Percentiles rank a stretch among this genome's conserved stretches.
Evolutionary conservation across 306 rosid species (phyloP).

Genomic region (Pyrus bretschneideri): DNA sequence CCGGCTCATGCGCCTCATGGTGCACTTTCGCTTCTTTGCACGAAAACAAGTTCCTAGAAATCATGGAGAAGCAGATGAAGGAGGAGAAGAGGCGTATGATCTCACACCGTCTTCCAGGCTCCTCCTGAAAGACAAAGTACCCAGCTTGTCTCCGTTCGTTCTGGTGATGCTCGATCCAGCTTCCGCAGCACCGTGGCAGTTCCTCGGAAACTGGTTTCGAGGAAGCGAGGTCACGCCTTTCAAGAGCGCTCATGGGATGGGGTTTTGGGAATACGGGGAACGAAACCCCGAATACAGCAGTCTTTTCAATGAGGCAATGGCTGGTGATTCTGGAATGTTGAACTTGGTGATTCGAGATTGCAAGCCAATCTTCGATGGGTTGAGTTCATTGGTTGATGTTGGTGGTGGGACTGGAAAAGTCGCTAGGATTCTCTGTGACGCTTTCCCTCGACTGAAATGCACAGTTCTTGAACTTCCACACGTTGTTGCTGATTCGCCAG

Average conservation of each 20-base stretch:
- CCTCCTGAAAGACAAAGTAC: conserved; percentile 19
- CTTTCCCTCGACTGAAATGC: conserved; percentile 44
- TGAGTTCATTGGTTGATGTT: conserved; percentile 27
- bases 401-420: conserved; percentile 43
- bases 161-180: conserved; percentile 2
- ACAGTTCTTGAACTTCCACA: conserved; percentile 39
- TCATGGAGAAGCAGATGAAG: neutral
- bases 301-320: conserved; percentile 34
- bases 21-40: conserved; percentile 32
- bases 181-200: conserved; percentile 13
- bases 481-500: conserved; percentile 32
- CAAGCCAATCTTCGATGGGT: conserved; percentile 34
- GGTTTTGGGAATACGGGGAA: conserved; percentile 22
- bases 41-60: neutral
- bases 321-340: conserved; percentile 35
- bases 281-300: neutral
- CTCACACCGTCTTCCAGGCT: conserved; percentile 44
- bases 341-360: conserved; percentile 29
- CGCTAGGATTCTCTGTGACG: conserved; percentile 25
- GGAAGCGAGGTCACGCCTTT: conserved; percentile 13
- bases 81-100: conserved; percentile 21
- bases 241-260: conserved; percentile 30
- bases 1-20: conserved; percentile 34
- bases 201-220: conserved; percentile 24
- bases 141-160: conserved; percentile 7